Evolutionary conservation across 1,284 basidiomycete genomes (phyloP), one percentile per base, ranked within the genome.

Genomic region (Cryptococcus floricola): DNA sequence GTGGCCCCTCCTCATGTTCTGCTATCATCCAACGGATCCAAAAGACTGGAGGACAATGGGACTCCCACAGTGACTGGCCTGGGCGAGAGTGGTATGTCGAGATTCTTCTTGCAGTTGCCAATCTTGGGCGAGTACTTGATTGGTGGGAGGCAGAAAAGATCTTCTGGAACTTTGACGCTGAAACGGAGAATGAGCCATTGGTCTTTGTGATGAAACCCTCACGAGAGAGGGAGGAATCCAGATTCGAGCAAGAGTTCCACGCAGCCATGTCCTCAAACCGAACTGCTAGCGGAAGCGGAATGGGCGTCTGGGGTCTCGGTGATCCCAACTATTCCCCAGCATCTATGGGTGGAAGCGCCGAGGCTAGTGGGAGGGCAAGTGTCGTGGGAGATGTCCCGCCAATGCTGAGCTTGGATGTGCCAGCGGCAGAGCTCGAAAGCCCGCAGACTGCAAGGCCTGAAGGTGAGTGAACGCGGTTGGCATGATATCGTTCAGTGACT

Each of bases 111-210:
- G 94, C 96, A n/a, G 88, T 98, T 49, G 96, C 96, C 43, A 91
- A 89, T 65, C 85, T 99, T 58, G 91, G 88, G 73, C 88, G 96
- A 55, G 95, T 98, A 28, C 87, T 98, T 57, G 96, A 98, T 71
- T 99, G 96, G 96, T 99, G 95, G 95, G 92, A 97, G 74, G 95
- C 95, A n/a, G 96, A 98, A 79, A 95, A 95, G 71, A 91, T 94
- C 61, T 98, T 98, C 77, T 99, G 96, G 96, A 97, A 97, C 70
- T 98, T 98, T 70, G 89, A 94, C 71, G 92, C 95, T 58, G 90
- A 93, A 51, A 77, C 92, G 53, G 78, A 77, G 48, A 78, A 81
- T 57, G 93, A 96, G 64, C 89, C 89, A 1, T 80, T 95, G 53
- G 84, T 87, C 59, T 95, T 95, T 69, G 89, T 96, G 55, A 86